Conservation (phyloP, 2,329 filamentous ascomycete genomes). For the Fusarium sp. region DNA sequence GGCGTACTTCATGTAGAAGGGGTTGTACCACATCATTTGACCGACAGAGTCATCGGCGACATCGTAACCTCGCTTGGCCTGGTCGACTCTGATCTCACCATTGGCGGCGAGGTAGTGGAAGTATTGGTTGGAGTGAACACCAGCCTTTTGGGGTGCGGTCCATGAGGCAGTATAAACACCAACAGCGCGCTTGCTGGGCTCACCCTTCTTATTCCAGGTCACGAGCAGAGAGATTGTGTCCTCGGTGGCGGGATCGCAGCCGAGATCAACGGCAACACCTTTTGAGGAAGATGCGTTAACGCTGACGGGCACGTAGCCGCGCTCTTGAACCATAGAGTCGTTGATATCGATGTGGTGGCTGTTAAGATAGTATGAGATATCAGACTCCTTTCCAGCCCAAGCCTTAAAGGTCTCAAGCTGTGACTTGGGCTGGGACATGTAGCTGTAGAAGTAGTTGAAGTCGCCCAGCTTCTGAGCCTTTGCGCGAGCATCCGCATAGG, state of each 20-base stretch:
- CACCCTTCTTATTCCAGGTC: constrained; percentile 82
- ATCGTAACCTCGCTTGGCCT: constrained; percentile 94
- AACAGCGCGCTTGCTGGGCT: constrained; percentile 78
- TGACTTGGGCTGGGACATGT: constrained; percentile 93
- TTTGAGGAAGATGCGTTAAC: constrained; percentile 83
- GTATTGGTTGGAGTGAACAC: constrained; percentile 97
- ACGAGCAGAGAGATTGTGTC: constrained; percentile 94
- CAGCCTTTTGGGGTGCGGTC: constrained; percentile 92
- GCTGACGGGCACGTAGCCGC: constrained; percentile 79
- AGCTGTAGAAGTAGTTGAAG: constrained; percentile 98
- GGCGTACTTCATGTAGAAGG: constrained; percentile 95
- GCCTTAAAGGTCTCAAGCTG: constrained; percentile 95
- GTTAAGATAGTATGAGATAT: constrained; percentile 97
- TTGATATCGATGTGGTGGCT: constrained; percentile 93
- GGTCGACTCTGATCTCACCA: constrained; percentile 90
- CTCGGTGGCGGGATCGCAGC: constrained; percentile 84
- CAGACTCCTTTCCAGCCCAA: constrained; percentile 91
- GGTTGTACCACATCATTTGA: constrained; percentile 87
- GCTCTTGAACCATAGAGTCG: constrained; percentile 85
- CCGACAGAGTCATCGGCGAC: constrained; percentile 83
- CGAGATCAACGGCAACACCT: constrained; percentile 81
- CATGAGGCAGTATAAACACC: constrained; percentile 94
- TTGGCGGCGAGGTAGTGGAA: constrained; percentile 91
- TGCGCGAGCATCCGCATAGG: constrained; percentile 87
- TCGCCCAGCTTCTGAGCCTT: constrained; percentile 83